Conservation (phyloP, 768 basidiomycete genomes). For the Albatrellus ellisii region DNA sequence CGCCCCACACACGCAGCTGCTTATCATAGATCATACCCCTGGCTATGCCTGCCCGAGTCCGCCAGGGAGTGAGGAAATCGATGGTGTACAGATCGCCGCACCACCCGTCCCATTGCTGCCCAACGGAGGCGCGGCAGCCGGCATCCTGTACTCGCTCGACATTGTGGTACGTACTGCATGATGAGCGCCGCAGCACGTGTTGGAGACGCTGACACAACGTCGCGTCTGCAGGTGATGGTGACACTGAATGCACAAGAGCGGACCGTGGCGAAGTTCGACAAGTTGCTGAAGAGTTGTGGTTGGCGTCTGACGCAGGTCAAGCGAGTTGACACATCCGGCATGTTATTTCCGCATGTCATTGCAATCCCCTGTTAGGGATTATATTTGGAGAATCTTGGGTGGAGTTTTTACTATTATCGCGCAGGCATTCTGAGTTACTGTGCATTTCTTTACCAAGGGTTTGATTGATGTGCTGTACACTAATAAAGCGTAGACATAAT, state of each 20-base stretch:
- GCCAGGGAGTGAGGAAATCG: background rate
- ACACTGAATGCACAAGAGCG: constrained; percentile 28
- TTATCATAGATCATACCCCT: constrained; percentile 19
- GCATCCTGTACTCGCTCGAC: background rate
- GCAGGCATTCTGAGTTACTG: too few relatives aligned
- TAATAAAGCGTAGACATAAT: too few relatives aligned
- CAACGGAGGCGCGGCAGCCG: background rate
- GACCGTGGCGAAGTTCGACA: constrained; percentile 21
- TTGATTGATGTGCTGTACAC: too few relatives aligned
- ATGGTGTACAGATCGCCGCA: background rate
- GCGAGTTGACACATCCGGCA: background rate
- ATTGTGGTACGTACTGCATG: background rate
- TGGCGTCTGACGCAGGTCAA: constrained; percentile 19
- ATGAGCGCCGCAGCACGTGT: background rate
- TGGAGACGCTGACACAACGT: background rate
- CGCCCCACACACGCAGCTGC: constrained; percentile 25
- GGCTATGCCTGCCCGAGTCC: background rate
- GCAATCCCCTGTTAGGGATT: too few relatives aligned
- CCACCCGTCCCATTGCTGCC: background rate
- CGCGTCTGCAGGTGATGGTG: constrained; percentile 24
- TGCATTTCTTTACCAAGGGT: too few relatives aligned
- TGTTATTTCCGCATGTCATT: background rate
- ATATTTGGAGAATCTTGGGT: too few relatives aligned
- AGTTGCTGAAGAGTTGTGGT: constrained; percentile 19
- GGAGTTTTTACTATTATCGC: too few relatives aligned